These are phyloP conservation scores for Lipomyces mesembrius DNA, from an alignment of 805 yeast genomes.

Conservation along the genomic window DNA sequence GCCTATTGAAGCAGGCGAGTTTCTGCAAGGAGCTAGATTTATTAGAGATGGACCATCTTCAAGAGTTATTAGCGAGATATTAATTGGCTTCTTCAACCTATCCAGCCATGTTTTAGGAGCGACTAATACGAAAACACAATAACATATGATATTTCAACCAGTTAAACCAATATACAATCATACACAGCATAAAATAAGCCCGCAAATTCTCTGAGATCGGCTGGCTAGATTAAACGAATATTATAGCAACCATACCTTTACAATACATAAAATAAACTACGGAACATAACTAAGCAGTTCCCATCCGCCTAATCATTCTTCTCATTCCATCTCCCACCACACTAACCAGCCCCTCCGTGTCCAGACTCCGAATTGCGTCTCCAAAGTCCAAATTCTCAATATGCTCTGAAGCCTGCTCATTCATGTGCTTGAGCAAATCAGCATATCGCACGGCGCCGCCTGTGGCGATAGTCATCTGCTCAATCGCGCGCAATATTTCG, in stretches of 20 bases:
- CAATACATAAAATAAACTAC: neutral
- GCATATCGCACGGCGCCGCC: constrained; percentile 60
- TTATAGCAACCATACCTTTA: neutral
- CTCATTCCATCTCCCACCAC: constrained; percentile 75
- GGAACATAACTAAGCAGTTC: constrained; percentile 3
- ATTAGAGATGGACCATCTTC: too few species aligned
- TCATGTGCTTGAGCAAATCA: constrained; percentile 62
- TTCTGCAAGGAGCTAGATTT: too few species aligned
- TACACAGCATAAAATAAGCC: neutral
- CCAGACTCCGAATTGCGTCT: constrained; percentile 68
- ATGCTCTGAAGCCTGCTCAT: constrained; percentile 65
- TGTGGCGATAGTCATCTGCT: constrained; percentile 35
- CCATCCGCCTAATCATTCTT: constrained; percentile 55
- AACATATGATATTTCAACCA: neutral
- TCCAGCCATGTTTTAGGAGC: too few species aligned
- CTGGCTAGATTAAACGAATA: neutral
- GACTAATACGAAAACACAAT: too few species aligned
- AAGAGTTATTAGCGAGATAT: too few species aligned
- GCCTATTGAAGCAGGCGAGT: too few species aligned
- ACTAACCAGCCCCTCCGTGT: constrained; percentile 69
- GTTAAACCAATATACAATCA: neutral
- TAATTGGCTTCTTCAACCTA: too few species aligned
- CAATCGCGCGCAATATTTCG: constrained; percentile 61
- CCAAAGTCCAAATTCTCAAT: constrained; percentile 74
- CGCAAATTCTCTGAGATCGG: neutral